These are phyloP conservation scores for Quercus alba DNA, from an alignment of 306 rosid genomes.

Conservation along the genomic window DNA sequence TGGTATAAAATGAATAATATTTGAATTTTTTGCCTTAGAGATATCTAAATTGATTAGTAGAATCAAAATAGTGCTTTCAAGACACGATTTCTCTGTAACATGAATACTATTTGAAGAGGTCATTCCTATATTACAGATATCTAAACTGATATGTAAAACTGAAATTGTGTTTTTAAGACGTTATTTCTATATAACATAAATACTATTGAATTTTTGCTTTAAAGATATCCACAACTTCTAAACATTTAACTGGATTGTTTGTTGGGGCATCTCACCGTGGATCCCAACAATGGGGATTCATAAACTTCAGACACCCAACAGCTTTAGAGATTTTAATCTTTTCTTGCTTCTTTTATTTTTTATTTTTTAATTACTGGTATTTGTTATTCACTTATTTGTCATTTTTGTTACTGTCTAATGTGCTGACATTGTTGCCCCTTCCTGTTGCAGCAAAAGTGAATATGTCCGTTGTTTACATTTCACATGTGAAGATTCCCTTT, in stretches of 20 bases:
- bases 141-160: no score
- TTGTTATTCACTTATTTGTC: background rate
- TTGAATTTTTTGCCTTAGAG: no score
- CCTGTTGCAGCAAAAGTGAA: conserved; percentile 87
- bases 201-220: no score
- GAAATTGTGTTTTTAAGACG: no score
- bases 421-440: conserved; percentile 21
- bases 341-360: background rate
- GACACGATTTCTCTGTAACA: no score
- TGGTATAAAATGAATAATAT: no score
- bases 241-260: background rate
- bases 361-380: background rate
- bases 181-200: no score
- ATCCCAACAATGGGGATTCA: background rate
- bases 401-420: conserved; percentile 6
- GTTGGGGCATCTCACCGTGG: background rate
- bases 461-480: conserved; percentile 81
- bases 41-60: no score
- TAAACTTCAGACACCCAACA: background rate
- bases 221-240: no score
- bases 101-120: no score
- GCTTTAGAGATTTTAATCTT: background rate
- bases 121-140: no score
- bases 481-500: conserved; percentile 60
- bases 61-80: no score